phyloP scores from a whole-genome alignment of 1,284 basidiomycete species.

The Ceratorhiza oryzae-sativae region DNA sequence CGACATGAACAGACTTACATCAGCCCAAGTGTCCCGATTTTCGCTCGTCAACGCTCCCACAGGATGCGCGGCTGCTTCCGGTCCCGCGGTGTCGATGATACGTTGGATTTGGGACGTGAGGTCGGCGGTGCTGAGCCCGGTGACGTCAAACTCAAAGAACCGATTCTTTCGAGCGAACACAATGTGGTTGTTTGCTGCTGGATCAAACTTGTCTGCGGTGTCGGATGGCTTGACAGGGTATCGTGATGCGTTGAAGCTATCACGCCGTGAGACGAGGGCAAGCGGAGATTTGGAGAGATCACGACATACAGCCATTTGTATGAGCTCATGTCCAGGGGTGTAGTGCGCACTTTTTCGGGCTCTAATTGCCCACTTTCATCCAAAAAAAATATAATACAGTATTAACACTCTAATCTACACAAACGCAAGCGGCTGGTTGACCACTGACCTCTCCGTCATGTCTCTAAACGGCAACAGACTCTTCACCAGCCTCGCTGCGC shows the following conservation, averaged over 20 bases:
- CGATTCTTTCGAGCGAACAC: conserved; percentile 91
- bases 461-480: conserved; percentile 84
- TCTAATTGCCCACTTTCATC: conserved; percentile 73
- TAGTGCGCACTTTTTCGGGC: conserved; percentile 85
- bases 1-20: conserved; percentile 56
- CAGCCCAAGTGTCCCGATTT: conserved; percentile 90
- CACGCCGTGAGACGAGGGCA: background rate
- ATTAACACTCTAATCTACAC: conserved; percentile 28
- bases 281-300: conserved; percentile 4
- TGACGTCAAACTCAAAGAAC: conserved; percentile 82
- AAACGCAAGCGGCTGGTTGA: background rate
- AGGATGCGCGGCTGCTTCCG: conserved; percentile 56
- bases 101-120: conserved; percentile 83
- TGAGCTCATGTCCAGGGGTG: conserved; percentile 91
- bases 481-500: conserved; percentile 84
- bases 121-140: conserved; percentile 76
- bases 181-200: conserved; percentile 81
- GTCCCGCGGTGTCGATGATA: conserved; percentile 74
- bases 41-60: conserved; percentile 88
- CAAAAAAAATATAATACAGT: background rate
- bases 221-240: conserved; percentile 87
- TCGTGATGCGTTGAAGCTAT: conserved; percentile 86
- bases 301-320: conserved; percentile 85
- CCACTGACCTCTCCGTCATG: conserved; percentile 76
- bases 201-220: conserved; percentile 82